phyloP scores from a whole-genome alignment of 805 yeast species.

The Kregervanrija fluxuum region DNA sequence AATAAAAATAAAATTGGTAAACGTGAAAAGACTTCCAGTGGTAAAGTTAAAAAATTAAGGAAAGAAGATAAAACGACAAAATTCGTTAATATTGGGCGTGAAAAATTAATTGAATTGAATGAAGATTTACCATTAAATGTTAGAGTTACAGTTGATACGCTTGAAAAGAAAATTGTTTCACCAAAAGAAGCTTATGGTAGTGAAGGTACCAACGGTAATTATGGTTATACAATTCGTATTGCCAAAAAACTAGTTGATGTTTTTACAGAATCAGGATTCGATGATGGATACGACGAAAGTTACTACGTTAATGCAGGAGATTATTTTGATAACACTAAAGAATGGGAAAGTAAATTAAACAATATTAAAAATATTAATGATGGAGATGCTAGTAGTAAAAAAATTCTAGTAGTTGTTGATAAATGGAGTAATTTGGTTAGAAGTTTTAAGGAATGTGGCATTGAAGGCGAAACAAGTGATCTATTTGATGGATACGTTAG shows the following conservation, averaged over 20 bases:
- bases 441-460: conserved; percentile 34
- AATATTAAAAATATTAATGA: not conserved
- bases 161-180: conserved; percentile 55
- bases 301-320: conserved; percentile 64
- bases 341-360: not conserved
- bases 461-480: conserved; percentile 27
- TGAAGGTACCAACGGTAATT: conserved; percentile 51
- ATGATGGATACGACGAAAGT: conserved; percentile 64
- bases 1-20: conserved; percentile 32
- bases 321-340: conserved; percentile 33
- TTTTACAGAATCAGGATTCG: conserved; percentile 59
- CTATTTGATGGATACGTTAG: conserved; percentile 58
- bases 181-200: conserved; percentile 65
- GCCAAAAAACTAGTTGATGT: conserved; percentile 53
- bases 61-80: conserved; percentile 54
- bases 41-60: conserved; percentile 37
- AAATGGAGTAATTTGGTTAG: conserved; percentile 49
- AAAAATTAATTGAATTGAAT: conserved; percentile 48
- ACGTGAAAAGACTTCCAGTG: conserved; percentile 29
- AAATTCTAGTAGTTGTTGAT: conserved; percentile 51
- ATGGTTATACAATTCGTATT: conserved; percentile 70
- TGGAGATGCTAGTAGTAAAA: not conserved
- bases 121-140: conserved; percentile 69
- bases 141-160: conserved; percentile 71
- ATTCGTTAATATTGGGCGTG: conserved; percentile 69